phyloP scores from a whole-genome alignment of 2,329 filamentous ascomycete genomes.

The Talaromyces sp. region DNA sequence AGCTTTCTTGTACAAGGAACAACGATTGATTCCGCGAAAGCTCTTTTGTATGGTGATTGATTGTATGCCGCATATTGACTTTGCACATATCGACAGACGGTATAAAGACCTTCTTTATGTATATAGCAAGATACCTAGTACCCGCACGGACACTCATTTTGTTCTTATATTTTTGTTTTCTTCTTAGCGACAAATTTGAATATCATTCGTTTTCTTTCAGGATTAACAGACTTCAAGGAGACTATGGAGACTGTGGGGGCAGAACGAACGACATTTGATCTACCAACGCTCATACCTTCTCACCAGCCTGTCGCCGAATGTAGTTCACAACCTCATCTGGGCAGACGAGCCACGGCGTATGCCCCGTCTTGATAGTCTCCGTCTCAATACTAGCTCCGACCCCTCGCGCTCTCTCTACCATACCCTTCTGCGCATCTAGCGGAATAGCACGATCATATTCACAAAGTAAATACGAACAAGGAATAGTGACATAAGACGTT shows the following conservation, averaged over 20 bases:
- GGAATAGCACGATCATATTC: slow-evolving; percentile 36
- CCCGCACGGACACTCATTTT: no score
- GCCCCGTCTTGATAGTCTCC: slow-evolving; percentile 30
- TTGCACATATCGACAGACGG: no score
- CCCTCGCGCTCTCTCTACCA: slow-evolving; percentile 33
- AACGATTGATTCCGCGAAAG: no score
- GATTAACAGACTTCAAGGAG: no score
- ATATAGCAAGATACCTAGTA: not conserved
- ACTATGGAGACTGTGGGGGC: no score
- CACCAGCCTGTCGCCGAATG: slow-evolving; percentile 21
- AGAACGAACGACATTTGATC: no score
- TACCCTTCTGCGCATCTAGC: slow-evolving; percentile 32
- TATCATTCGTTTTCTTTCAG: no score
- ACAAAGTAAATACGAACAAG: slow-evolving; percentile 31
- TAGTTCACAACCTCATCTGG: slow-evolving; percentile 23
- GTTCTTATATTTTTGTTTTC: no score
- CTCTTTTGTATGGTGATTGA: not conserved
- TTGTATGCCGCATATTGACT: not conserved
- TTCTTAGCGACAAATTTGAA: no score
- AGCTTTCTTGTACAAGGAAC: slow-evolving; percentile 10
- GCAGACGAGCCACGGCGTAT: slow-evolving; percentile 34
- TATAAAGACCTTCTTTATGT: no score
- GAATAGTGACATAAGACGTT: slow-evolving; percentile 30
- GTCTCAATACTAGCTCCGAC: slow-evolving; percentile 33
- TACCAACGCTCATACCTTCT: not conserved